These are phyloP conservation scores for Pseudotsuga menziesii DNA, from an alignment of 75 land plant genomes.

Conservation along the genomic window DNA sequence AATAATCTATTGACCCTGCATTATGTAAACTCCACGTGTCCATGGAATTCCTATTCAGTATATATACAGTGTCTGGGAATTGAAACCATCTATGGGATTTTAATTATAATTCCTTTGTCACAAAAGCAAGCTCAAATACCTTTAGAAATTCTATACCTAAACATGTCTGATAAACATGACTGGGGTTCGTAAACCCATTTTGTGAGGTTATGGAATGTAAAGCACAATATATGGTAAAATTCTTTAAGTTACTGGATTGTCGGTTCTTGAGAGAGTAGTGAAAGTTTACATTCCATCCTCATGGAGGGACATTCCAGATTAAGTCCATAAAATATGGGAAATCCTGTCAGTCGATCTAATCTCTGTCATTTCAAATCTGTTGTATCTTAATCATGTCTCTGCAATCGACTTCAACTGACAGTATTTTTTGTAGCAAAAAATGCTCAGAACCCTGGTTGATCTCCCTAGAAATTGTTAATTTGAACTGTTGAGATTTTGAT, in stretches of 20 bases:
- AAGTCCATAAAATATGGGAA: no score
- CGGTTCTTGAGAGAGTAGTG: neutral
- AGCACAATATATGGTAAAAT: neutral
- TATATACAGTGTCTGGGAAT: neutral
- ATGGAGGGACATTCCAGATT: neutral
- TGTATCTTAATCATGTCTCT: neutral
- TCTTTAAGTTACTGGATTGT: neutral
- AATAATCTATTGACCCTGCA: neutral
- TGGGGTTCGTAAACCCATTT: neutral
- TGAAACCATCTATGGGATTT: neutral
- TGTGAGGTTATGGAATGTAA: neutral
- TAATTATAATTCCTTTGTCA: neutral
- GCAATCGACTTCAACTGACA: neutral
- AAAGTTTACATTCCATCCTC: neutral
- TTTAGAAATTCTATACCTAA: neutral
- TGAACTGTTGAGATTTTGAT: no score
- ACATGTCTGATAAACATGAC: neutral
- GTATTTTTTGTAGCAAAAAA: neutral
- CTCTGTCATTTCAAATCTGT: neutral
- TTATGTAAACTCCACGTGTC: neutral
- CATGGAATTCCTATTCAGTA: neutral
- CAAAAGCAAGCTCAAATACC: neutral
- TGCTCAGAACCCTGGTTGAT: neutral
- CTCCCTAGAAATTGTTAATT: neutral
- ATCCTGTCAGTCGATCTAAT: no score